Base-by-base conservation (phyloP, 805 yeast genomes). In the Yamadazyma ubonensis region DNA sequence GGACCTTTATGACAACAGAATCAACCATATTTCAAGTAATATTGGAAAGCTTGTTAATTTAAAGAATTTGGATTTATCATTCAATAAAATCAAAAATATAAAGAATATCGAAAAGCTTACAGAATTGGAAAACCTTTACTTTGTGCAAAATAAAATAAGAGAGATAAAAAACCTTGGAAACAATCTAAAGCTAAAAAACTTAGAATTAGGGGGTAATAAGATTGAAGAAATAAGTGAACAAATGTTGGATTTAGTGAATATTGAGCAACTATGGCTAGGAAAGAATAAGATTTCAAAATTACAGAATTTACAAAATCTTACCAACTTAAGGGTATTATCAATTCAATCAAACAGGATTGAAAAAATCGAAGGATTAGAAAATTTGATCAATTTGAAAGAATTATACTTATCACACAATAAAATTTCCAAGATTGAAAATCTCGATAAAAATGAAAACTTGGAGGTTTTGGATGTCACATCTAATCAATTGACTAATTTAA, bases 201-300 rank as follows among this genome's bases (percentile, higher is more conserved):
- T 93, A 39, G 99, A 93, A 61, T 70, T 93, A 29, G 99, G 98
- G 9, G 99, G 97, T 17, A 93, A 93, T 61, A 72, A 79, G 42
- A 74, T 88, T 33, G 71, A 76, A 31, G 59, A 53, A 29, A 79
- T 85, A 32, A 56, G 67, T 21, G 83, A 79, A 46, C 77, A 78
- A 29, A 57, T 90, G 50, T 71, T 73, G 15, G 60, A 64, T 0
- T 66, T 91, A 43, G 65, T 62, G 0, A 75, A 72, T 36, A 63
- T 93, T 31, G 76, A 78, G 48, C 85, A 90, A 56, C 67, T 93
- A 33, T 93, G 98, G 99, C 69, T 93, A 29, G 99, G 98, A 33
- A 88, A 89, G 55, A 93, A 93, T 61, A 75, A 75, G 46, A 86
- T 93, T 39, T 51, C 74, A 1, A 75, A 65, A 53, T 61, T 93